Base-by-base conservation (phyloP, 768 basidiomycete genomes). In the Rhodocollybia butyracea region DNA sequence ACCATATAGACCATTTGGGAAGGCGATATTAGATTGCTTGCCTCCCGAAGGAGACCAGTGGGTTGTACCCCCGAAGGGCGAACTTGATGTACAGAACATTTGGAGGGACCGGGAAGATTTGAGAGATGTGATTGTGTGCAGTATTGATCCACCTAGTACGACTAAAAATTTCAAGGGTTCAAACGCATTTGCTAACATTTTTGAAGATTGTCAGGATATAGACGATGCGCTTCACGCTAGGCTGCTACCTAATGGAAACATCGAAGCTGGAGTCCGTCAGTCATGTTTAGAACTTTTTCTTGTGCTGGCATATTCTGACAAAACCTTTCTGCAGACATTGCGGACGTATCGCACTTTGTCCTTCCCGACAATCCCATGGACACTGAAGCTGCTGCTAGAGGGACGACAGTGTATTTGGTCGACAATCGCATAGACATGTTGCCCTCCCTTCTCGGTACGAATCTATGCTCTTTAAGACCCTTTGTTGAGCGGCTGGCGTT, bases 391-490 rank as follows among this genome's bases (percentile, higher is more conserved):
- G 91, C 94, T n/a, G 82, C 94, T 17, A 78, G 96, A 57, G 96
- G 96, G 4, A 98, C 96, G 4, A 98, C 96, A 0, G 96, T 99
- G 1, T 99, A 98, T 68, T 83, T 99, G 2, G 96, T 98, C 5
- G 96, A 99, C 76, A 96, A 95, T 70, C 91, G 96, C 31, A 94
- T 99, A 48, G 97, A 98, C 74, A 99, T 99, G 97, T 77, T 99
- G 46, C 97, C 97, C 0, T 76, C 86, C 3, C 78, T 99, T 8
- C 78, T 99, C 5, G 97, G 97, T 1, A 98, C 96, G 1, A 99
- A 98, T 64, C 72, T 99, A 11, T 99, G 97, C 67, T 96, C 94
- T 4, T 76, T 99, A 36, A 73, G 96, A 45, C 94, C 95, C 0
- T 82, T 89, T 62, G 95, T 99, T 5, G 97, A 98, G 71, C 79